Evolutionary conservation across 768 basidiomycete species (phyloP), one percentile per base, ranked within the genome.

Genomic region (Russula compacta): DNA sequence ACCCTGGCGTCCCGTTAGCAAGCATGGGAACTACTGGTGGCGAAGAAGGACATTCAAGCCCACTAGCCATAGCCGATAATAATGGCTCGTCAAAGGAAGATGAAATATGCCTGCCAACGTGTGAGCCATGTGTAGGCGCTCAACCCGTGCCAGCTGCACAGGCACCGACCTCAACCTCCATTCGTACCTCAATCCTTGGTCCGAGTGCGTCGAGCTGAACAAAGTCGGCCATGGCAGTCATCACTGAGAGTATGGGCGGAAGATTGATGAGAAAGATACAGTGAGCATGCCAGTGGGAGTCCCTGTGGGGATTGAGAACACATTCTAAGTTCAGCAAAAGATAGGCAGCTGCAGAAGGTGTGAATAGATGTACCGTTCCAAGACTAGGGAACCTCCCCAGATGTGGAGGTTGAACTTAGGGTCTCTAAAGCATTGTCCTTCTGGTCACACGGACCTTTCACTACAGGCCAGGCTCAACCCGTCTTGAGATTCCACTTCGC

Each of bases 231-330:
- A 58, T 91, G 85, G 68, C 92, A 90, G 66, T 92, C 85, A 64
- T 86, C 83, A 12, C 83, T 83, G 0, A 92, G 78, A 2, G 83
- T 79, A 66, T 82, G 79, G 76, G 95, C 95, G 10, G 84, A 77
- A 70, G 95, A 91, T 63, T 95, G 91, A 65, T 92, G 89, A 0
- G 85, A 83, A 17, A 91, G 83, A 71, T 95, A 95, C 33, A 97
- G 78, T 0, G 89, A 78, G 0, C 84, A 29, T 29, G 24, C 24
- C 24, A 29, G 80, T 2, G 92, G 88, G 0, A 89, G 78, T 38
- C 90, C 75, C 1, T 72, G 75, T 0, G 78, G 75, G 1, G 84
- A 82, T 4, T 73, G 76, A 1, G 87, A 83, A 69, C 72, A 83
- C 0, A 90, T 92, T 52, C 87, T 87, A 4, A 95, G 79, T 70